Evolutionary conservation across 1,284 basidiomycete genomes (phyloP).

Genomic region (Phellopilus nigrolimitatus): DNA sequence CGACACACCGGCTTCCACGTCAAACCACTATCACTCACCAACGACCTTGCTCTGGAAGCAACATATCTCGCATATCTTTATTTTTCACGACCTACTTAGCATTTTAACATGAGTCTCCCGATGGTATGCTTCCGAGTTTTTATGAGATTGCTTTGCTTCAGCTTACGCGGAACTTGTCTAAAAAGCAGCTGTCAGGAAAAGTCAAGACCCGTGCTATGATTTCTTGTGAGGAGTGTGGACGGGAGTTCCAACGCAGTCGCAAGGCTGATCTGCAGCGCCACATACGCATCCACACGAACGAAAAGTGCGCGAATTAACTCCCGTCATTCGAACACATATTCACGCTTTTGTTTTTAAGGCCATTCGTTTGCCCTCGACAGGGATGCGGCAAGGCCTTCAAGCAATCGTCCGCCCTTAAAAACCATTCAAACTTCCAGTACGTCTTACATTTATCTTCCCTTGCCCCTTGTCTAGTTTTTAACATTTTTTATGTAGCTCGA

Average conservation of each 20-base stretch:
- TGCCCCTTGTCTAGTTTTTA: background rate
- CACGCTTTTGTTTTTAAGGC: slow-evolving; percentile 4
- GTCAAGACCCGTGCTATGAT: slow-evolving; percentile 15
- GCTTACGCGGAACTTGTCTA: background rate
- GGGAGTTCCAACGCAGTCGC: slow-evolving; percentile 16
- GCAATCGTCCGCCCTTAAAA: slow-evolving; percentile 18
- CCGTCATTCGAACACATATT: background rate
- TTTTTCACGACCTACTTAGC: background rate
- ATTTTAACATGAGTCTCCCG: slow-evolving; percentile 6
- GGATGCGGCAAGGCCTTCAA: slow-evolving; percentile 18
- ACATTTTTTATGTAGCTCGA: background rate
- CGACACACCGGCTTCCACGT: slow-evolving; percentile 1
- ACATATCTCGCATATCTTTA: background rate
- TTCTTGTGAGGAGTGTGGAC: slow-evolving; percentile 12
- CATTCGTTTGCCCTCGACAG: slow-evolving; percentile 13
- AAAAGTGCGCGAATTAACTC: slow-evolving; percentile 13
- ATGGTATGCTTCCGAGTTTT: background rate
- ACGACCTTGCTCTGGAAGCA: slow-evolving; percentile 13
- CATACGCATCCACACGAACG: slow-evolving; percentile 21
- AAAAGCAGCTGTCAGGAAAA: slow-evolving; percentile 9
- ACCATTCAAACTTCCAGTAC: slow-evolving; percentile 20
- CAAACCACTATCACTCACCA: slow-evolving; percentile 11
- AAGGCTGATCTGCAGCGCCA: slow-evolving; percentile 19
- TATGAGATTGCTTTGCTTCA: background rate
- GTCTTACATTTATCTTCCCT: background rate